Evolutionary conservation across 495 filamentous ascomycete genomes (phyloP).

Genomic region (Penicillium coffeae): DNA sequence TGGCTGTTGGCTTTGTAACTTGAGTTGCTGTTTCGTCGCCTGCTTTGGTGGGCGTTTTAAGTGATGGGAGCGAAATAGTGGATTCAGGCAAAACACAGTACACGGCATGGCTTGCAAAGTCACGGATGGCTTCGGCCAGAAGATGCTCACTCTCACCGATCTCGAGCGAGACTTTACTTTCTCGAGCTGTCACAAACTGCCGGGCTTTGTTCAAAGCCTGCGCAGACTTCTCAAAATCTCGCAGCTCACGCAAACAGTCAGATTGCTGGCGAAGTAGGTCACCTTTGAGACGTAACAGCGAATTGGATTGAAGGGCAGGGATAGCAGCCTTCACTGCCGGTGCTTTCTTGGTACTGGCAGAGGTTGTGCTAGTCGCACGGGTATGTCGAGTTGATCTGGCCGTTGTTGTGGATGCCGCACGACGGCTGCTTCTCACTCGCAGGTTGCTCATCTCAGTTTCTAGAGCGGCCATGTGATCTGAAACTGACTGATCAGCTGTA

Average conservation of each 20-base stretch:
- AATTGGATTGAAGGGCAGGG: conserved; percentile 48
- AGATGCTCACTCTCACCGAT: conserved; percentile 48
- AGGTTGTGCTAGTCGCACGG: conserved; percentile 31
- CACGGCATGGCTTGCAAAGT: conserved; percentile 73
- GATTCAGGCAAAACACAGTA: conserved; percentile 90
- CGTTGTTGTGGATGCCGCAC: conserved; percentile 16
- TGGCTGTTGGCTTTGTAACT: conserved; percentile 19
- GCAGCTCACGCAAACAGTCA: conserved; percentile 35
- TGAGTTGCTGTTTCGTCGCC: conserved; percentile 15
- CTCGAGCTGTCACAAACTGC: conserved; percentile 31
- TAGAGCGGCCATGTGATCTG: conserved; percentile 20
- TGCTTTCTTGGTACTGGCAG: conserved; percentile 25
- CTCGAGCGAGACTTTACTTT: conserved; percentile 38
- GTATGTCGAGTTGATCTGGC: conserved; percentile 27
- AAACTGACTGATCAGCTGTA: conserved; percentile 8
- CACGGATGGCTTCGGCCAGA: conserved; percentile 55
- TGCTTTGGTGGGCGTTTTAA: conserved; percentile 34
- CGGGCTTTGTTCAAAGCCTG: conserved; percentile 29
- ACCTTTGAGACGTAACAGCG: conserved; percentile 55
- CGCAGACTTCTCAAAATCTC: conserved; percentile 39
- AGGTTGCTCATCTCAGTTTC: conserved; percentile 42
- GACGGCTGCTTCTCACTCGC: conserved; percentile 29
- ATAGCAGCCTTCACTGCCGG: conserved; percentile 21
- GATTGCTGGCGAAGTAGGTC: conserved; percentile 65
- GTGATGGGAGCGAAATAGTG: conserved; percentile 75